Evolutionary conservation across 306 rosid species (phyloP).

Genomic region (Quercus suber): DNA sequence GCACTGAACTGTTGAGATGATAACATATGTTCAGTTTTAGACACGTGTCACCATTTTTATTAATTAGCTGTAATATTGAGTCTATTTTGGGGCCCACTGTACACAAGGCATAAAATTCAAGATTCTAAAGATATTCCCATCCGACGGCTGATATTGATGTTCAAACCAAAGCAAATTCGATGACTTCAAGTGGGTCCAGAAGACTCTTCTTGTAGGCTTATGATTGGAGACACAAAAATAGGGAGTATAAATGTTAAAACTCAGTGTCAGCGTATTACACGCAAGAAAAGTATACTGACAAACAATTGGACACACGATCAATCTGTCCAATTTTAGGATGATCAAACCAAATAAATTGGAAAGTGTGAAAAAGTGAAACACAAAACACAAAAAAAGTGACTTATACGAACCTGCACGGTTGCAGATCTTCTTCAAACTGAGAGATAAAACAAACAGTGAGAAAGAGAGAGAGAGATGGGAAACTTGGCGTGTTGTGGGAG

Average conservation of each 20-base stretch:
- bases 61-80: too few relatives aligned
- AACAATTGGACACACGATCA: not conserved
- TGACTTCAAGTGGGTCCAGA: not conserved
- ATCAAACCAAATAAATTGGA: not conserved
- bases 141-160: not conserved
- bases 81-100: too few relatives aligned
- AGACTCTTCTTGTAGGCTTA: not conserved
- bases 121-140: not conserved
- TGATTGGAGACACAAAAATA: not conserved
- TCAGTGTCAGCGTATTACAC: not conserved
- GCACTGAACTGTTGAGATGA: too few relatives aligned
- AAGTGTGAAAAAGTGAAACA: not conserved
- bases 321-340: not conserved
- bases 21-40: too few relatives aligned
- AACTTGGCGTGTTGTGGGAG: conserved; percentile 64
- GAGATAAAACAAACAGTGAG: not conserved
- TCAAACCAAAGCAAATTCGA: not conserved
- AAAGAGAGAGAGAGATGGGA: conserved; percentile 44
- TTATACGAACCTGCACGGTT: conserved; percentile 1
- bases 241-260: not conserved
- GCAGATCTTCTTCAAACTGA: not conserved
- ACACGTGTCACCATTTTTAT: too few relatives aligned
- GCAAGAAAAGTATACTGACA: not conserved
- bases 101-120: too few relatives aligned
- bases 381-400: not conserved